Evolutionary conservation across 2,329 filamentous ascomycete genomes (phyloP), one percentile per base, ranked within the genome.

Genomic region (Penicillium sclerotiorum): DNA sequence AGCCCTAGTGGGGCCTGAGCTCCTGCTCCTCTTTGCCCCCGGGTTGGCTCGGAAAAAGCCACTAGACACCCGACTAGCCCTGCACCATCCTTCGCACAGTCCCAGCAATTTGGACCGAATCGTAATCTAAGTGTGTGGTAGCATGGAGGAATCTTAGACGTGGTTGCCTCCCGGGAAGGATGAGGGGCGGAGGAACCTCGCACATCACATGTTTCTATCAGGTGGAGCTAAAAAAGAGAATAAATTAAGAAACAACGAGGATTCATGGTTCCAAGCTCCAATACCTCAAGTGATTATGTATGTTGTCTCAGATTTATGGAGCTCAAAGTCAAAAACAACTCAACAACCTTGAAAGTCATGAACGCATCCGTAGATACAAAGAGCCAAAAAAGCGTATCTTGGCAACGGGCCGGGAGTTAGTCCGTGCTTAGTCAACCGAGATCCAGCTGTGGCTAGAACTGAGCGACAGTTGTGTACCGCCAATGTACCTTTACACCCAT

Each of bases 401-500:
- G 45, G 40, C 40, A 43, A 30, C 50, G 50, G 53, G 53, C 28
- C 51, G 51, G 50, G 17, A 1, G 55, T 55, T 57, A 27, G 42
- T 57, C 55, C 52, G 53, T 25, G 50, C 45, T 51, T 47, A 56
- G 44, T 28, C 52, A 53, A 54, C 18, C 40, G 32, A 22, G 37
- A 40, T 45, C 36, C 27, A 52, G 50, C 38, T 51, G 51, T 50
- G 45, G 48, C 46, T 49, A 51, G 48, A 56, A 53, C 41, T 36
- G 45, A 37, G 36, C 41, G 28, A 49, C 25, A 21, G 41, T 12
- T 18, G 28, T 12, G 47, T 55, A 50, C 53, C 50, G 43, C 37
- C 11, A 13, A 59, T 50, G 59, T 59, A 61, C 50, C 56, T 54
- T 57, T 43, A 8, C 44, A 49, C 51, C 48, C 40, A 51, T 36